Base-by-base conservation (phyloP, 345 rosid species). In the Odontarrhena argentea region DNA sequence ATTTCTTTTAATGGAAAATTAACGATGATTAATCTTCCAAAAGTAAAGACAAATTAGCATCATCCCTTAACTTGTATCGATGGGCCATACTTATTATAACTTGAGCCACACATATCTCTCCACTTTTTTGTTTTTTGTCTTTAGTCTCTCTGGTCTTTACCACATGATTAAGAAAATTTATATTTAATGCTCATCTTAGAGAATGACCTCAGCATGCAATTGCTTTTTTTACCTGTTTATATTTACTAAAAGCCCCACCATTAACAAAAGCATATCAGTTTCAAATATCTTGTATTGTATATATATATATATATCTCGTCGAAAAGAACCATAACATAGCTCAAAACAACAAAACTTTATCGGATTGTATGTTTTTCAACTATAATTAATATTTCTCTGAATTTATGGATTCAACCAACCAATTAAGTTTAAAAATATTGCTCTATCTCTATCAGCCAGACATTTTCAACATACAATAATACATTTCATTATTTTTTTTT, bases 201-300 rank as follows among this genome's bases (percentile, higher is more conserved):
- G 60, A 42, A 72, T 72, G 76, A 72, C 3, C 76, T 65, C 71
- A 72, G 5, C 22, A 18, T 18, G 22, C 55, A 57, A 51, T 57
- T 49, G 70, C 48, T 64, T 64, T 71, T 18, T 63, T 40, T 47
- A 46, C 54, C 10, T 60, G 38, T 4, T 70, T 11, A 54, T 69
- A 42, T 18, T 68, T 28, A 28, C 32, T 28, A 28, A 28, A 28
- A 28, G 32, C 32, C 32, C 32, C 5, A 28, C 32, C 32, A 28
- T 28, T 28, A 18, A 18, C 22, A 18, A 18, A 18, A 18, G 22
- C 22, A 18, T 18, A 5, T 32, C 36, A 32, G 36, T 4, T 18
- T 12, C 3, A 36, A 24, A 26, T 45, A n/a, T 45, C 30, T 55
- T 32, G 15, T 54, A 52, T 52, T 28, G 22, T 18, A 18, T 18